phyloP scores from a whole-genome alignment of 2,329 filamentous ascomycete species.

The Cladobotryum mycophilum region DNA sequence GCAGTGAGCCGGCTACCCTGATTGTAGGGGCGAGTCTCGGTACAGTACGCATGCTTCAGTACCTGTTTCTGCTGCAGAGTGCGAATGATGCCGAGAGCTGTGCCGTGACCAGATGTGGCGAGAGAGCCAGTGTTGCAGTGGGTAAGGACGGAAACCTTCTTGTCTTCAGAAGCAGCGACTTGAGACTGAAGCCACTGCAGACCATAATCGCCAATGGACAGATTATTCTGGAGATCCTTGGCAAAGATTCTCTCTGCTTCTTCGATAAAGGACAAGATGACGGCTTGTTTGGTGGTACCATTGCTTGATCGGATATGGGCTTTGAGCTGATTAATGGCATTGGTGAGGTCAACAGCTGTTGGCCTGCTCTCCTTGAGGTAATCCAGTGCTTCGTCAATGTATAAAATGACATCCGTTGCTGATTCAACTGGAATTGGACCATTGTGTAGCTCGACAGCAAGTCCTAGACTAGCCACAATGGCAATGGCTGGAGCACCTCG shows the following conservation, averaged over 20 bases:
- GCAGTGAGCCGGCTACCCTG: slow-evolving; percentile 92
- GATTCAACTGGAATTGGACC: slow-evolving; percentile 38
- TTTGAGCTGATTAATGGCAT: slow-evolving; percentile 79
- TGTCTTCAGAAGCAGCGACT: slow-evolving; percentile 38
- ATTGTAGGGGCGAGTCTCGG: slow-evolving; percentile 95
- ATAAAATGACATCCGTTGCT: slow-evolving; percentile 55
- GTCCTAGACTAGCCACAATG: slow-evolving; percentile 86
- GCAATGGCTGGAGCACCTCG: slow-evolving; percentile 88
- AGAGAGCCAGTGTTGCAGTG: slow-evolving; percentile 98
- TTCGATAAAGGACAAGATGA: slow-evolving; percentile 66
- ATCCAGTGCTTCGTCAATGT: slow-evolving; percentile 71
- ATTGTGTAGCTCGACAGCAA: slow-evolving; percentile 75
- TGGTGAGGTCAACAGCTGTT: slow-evolving; percentile 89
- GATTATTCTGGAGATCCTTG: slow-evolving; percentile 82
- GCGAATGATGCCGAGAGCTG: slow-evolving; percentile 88
- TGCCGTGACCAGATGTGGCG: slow-evolving; percentile 95
- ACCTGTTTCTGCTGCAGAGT: slow-evolving; percentile 61
- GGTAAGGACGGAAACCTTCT: slow-evolving; percentile 72
- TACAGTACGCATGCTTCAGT: slow-evolving; percentile 85
- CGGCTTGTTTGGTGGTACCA: slow-evolving; percentile 36
- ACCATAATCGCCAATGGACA: slow-evolving; percentile 75
- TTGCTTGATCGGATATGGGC: slow-evolving; percentile 49
- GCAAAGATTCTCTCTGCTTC: slow-evolving; percentile 82
- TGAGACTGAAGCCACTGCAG: slow-evolving; percentile 73
- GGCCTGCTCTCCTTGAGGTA: slow-evolving; percentile 86